A percentile compares a stretch with the other conserved stretches of the same genome.
phyloP scores from a whole-genome alignment of 805 yeast genomes.

The Ascoidea rubescens region DNA sequence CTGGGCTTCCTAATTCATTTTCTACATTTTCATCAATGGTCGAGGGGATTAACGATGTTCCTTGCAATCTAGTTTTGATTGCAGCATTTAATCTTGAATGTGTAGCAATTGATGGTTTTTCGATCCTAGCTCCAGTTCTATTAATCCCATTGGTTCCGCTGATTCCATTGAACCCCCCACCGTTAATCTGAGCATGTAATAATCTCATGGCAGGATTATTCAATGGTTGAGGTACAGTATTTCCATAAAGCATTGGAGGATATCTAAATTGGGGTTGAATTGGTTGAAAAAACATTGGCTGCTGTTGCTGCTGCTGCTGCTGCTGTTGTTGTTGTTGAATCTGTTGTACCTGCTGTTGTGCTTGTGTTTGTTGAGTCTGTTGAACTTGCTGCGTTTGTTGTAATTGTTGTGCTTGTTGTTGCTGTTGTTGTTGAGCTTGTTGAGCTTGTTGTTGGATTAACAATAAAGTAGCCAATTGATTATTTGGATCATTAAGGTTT shows the following conservation, averaged over 20 bases:
- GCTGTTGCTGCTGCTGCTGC: slow-evolving; percentile 5
- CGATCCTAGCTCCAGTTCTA: not conserved
- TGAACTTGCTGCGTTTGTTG: slow-evolving; percentile 2
- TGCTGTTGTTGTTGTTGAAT: slow-evolving; percentile 11
- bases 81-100: too few relatives aligned
- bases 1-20: too few relatives aligned
- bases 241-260: too few relatives aligned
- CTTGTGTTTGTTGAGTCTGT: not conserved
- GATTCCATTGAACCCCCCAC: not conserved
- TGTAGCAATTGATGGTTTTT: not conserved
- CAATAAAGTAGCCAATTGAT: not conserved
- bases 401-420: not conserved
- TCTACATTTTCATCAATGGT: too few relatives aligned
- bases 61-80: too few relatives aligned
- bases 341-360: slow-evolving; percentile 4
- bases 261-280: too few relatives aligned
- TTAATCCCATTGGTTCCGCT: not conserved
- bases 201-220: too few relatives aligned
- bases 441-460: not conserved
- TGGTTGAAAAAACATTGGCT: not conserved
- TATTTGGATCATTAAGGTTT: not conserved
- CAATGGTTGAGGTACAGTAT: too few relatives aligned
- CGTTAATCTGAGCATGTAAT: too few relatives aligned
- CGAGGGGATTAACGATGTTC: too few relatives aligned
- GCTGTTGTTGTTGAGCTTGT: not conserved